phyloP scores from a whole-genome alignment of 2,329 filamentous ascomycete species.

The Phialocephala sp. region DNA sequence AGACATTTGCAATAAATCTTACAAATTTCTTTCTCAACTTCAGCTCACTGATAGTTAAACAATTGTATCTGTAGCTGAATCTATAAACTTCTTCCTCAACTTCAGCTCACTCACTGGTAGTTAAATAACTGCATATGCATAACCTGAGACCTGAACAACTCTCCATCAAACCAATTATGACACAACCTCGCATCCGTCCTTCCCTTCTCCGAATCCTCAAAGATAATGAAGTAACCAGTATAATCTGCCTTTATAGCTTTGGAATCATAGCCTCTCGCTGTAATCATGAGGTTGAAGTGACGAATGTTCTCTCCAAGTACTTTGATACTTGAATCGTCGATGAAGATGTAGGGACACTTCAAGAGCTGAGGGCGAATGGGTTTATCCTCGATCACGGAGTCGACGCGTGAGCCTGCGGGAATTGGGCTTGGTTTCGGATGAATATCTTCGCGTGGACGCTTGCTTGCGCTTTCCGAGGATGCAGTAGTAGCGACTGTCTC shows the following conservation, averaged over 20 bases:
- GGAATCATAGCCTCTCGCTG: background rate
- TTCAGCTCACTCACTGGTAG: background rate
- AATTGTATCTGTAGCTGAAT: too few relatives aligned
- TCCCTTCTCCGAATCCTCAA: background rate
- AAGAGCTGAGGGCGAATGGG: background rate
- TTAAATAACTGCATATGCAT: conserved; percentile 7
- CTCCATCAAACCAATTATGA: background rate
- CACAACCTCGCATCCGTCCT: background rate
- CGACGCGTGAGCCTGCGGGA: background rate
- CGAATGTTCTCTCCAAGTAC: background rate
- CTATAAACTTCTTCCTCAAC: too few relatives aligned
- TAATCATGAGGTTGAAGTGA: background rate
- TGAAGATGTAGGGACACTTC: background rate
- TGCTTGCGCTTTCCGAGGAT: background rate
- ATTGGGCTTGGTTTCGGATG: background rate
- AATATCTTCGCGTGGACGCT: background rate
- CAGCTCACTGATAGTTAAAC: background rate
- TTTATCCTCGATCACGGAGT: background rate
- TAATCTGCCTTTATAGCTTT: background rate
- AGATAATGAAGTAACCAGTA: background rate
- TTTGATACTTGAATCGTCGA: background rate
- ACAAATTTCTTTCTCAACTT: too few relatives aligned
- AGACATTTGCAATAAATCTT: too few relatives aligned
- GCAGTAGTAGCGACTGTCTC: background rate
- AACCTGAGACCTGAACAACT: background rate